Conservation (phyloP, 177 flowering plant species). For the Telopea speciosissima region DNA sequence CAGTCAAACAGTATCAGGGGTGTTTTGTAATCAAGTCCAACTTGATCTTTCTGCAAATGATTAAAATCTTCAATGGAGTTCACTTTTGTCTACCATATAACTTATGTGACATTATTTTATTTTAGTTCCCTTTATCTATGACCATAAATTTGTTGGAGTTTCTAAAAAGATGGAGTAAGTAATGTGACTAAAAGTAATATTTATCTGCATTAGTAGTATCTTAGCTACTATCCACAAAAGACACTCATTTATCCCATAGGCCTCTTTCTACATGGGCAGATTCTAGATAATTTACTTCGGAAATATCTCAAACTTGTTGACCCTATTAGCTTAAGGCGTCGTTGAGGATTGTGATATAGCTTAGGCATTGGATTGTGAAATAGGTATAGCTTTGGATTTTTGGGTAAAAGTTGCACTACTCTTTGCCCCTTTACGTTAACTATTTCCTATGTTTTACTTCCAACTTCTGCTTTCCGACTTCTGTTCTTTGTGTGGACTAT, state of each 20-base stretch:
- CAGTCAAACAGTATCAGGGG: background rate
- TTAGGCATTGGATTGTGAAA: too few relatives aligned
- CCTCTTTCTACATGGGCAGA: background rate
- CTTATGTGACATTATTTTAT: background rate
- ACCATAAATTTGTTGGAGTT: background rate
- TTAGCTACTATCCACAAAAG: background rate
- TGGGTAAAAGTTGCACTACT: too few relatives aligned
- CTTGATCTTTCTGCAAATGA: background rate
- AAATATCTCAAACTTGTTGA: too few relatives aligned
- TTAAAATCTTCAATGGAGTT: background rate
- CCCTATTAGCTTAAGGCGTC: too few relatives aligned
- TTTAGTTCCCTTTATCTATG: too few relatives aligned
- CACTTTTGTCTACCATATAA: background rate
- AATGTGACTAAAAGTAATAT: background rate
- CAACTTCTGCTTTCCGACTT: too few relatives aligned
- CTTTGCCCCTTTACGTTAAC: too few relatives aligned
- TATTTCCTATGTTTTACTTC: too few relatives aligned
- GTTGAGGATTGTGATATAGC: too few relatives aligned
- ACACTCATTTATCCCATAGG: background rate
- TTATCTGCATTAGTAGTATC: background rate
- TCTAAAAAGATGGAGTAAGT: background rate
- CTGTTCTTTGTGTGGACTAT: too few relatives aligned
- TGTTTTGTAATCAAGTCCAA: background rate
- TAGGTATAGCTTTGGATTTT: too few relatives aligned
- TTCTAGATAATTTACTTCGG: background rate